Base-by-base conservation (phyloP, 1,284 basidiomycete species). In the Violaceomyces palustris region DNA sequence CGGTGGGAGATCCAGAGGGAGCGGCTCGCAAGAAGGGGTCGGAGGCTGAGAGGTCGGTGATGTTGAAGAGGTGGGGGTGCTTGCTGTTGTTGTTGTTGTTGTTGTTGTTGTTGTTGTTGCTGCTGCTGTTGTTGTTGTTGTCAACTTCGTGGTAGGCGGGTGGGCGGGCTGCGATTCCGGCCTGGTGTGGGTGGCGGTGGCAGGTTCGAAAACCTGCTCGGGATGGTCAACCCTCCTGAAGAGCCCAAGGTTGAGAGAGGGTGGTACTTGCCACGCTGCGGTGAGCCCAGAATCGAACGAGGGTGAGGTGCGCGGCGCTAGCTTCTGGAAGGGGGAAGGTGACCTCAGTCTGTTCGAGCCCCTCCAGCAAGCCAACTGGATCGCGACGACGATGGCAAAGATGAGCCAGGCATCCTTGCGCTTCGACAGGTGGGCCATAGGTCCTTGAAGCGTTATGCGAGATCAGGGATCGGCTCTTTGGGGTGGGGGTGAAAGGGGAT, bases 381-480 rank as follows among this genome's bases (percentile, higher is more conserved):
- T 45, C 24, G 54, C 56, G 38, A 59, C 46, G 32, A 59, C 40
- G 35, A 59, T 45, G 35, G 56, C 51, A 25, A 59, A 59, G 26
- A 59, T 45, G 42, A 54, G 17, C 56, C 56, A 59, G 28, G 51
- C 56, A 49, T 59, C 51, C 42, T 42, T 47, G 34, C 48, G n/a
- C n/a, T n/a, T n/a, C n/a, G n/a, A n/a, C n/a, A n/a, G n/a, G n/a
- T n/a, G n/a, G n/a, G n/a, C n/a, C n/a, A n/a, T n/a, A n/a, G n/a
- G n/a, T n/a, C n/a, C n/a, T n/a, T n/a, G n/a, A n/a, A n/a, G n/a
- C n/a, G n/a, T n/a, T n/a, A n/a, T n/a, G n/a, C n/a, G n/a, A n/a
- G n/a, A n/a, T n/a, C n/a, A n/a, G n/a, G n/a, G n/a, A n/a, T n/a
- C n/a, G n/a, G n/a, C n/a, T n/a, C n/a, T n/a, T n/a, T n/a, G n/a